Evolutionary conservation across 306 rosid genomes (phyloP).

Genomic region (Casuarina cunninghamiana): DNA sequence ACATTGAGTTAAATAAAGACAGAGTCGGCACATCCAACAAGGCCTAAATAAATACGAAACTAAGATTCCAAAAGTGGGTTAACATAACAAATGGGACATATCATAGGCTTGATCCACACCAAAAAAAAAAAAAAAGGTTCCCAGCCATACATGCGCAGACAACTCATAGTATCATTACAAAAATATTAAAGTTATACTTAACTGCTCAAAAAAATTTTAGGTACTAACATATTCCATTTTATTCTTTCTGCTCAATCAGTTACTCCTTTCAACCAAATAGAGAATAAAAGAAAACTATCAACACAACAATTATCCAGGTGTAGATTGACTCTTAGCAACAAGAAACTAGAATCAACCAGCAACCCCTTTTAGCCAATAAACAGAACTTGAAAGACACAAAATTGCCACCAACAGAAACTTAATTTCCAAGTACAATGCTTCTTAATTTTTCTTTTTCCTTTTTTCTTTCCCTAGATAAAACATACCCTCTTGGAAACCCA

Average conservation of each 20-base stretch:
- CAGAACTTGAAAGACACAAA: background rate
- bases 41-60: background rate
- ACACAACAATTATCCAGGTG: background rate
- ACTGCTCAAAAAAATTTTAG: background rate
- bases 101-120: background rate
- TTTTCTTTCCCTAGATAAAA: background rate
- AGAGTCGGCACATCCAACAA: background rate
- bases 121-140: background rate
- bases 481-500: conserved; percentile 67
- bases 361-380: background rate
- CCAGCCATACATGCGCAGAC: background rate
- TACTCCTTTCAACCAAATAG: too few relatives aligned
- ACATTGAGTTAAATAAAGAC: background rate
- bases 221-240: background rate
- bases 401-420: background rate
- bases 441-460: background rate
- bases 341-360: background rate
- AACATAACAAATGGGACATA: background rate
- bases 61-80: background rate
- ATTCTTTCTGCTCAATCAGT: background rate
- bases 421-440: background rate
- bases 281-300: too few relatives aligned
- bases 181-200: background rate
- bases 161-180: background rate
- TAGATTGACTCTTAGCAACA: background rate